Conservation (phyloP, 176 grass and related monocot genomes). For the Guadua angustifolia region DNA sequence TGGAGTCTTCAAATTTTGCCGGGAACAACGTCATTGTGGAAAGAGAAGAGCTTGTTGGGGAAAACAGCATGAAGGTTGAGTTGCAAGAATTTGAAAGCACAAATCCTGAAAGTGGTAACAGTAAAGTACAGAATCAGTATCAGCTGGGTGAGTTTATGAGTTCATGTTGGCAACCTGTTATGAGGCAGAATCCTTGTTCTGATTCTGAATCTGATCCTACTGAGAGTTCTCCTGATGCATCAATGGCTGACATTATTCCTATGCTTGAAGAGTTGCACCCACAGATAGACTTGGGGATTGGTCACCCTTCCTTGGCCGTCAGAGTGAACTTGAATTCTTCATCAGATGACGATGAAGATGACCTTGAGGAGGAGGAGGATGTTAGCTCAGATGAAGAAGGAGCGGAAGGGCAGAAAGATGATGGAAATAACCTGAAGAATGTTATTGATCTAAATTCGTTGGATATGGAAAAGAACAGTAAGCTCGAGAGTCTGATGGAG, state of each 20-base stretch:
- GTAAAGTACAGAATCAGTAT: constrained; percentile 22
- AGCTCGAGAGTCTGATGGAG: constrained; percentile 46
- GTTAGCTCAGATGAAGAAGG: constrained; percentile 43
- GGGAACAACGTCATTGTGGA: constrained; percentile 16
- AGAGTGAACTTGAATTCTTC: constrained; percentile 41
- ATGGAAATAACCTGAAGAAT: constrained; percentile 34
- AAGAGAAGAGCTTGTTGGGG: constrained; percentile 23
- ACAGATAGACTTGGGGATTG: constrained; percentile 33
- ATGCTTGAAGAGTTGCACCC: constrained; percentile 66
- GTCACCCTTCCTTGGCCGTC: constrained; percentile 32
- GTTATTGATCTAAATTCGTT: constrained; percentile 32
- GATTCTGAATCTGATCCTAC: constrained; percentile 49
- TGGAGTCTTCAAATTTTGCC: constrained; percentile 18
- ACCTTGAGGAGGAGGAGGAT: constrained; percentile 43
- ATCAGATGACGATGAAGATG: constrained; percentile 38
- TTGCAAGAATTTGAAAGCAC: constrained; percentile 15
- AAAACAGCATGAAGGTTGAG: constrained; percentile 21
- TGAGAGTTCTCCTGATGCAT: constrained; percentile 66
- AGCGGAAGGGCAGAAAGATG: constrained; percentile 36
- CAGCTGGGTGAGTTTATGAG: constrained; percentile 61
- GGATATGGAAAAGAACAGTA: constrained; percentile 41
- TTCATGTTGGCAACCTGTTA: constrained; percentile 58
- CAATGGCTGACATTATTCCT: constrained; percentile 70
- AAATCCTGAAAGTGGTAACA: not conserved
- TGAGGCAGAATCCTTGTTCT: constrained; percentile 41